Conservation (phyloP, 2,329 filamentous ascomycete species). For the Ceratocystis alfenasii region DNA sequence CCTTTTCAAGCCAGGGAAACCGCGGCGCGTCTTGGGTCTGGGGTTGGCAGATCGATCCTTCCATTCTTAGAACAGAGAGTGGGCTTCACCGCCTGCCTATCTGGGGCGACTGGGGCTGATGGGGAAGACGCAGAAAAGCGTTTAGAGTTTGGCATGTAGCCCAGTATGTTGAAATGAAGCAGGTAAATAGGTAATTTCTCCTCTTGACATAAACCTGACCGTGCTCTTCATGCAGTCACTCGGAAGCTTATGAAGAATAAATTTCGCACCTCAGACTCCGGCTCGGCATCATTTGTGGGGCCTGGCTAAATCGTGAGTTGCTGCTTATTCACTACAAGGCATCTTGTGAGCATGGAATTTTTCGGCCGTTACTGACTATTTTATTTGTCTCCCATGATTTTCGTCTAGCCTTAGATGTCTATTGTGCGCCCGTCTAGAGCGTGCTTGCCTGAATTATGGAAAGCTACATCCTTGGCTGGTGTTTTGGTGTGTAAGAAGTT, state of each 20-base stretch:
- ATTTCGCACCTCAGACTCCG: neutral
- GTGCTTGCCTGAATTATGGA: neutral
- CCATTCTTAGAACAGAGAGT: conserved; percentile 21
- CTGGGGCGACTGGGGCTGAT: neutral
- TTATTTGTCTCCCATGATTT: neutral
- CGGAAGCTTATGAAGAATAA: neutral
- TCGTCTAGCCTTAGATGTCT: neutral
- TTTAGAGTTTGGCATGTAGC: neutral
- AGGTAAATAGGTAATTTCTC: neutral
- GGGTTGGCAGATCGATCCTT: conserved; percentile 11
- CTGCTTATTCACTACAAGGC: neutral
- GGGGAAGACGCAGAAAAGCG: neutral
- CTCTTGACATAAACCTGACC: neutral
- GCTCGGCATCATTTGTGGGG: conserved; percentile 6
- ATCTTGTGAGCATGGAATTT: too few species aligned
- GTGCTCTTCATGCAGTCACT: neutral
- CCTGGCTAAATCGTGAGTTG: conserved; percentile 4
- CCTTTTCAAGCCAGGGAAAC: conserved; percentile 3
- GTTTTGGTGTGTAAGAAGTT: neutral
- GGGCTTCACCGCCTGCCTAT: conserved; percentile 25
- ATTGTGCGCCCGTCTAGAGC: neutral
- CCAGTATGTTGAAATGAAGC: neutral
- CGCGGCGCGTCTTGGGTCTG: conserved; percentile 18
- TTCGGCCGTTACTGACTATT: neutral
- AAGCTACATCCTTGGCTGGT: neutral